Evolutionary conservation across 2,329 filamentous ascomycete genomes (phyloP), one percentile per base, ranked within the genome.

Genomic region (Pseudogymnoascus sp.): DNA sequence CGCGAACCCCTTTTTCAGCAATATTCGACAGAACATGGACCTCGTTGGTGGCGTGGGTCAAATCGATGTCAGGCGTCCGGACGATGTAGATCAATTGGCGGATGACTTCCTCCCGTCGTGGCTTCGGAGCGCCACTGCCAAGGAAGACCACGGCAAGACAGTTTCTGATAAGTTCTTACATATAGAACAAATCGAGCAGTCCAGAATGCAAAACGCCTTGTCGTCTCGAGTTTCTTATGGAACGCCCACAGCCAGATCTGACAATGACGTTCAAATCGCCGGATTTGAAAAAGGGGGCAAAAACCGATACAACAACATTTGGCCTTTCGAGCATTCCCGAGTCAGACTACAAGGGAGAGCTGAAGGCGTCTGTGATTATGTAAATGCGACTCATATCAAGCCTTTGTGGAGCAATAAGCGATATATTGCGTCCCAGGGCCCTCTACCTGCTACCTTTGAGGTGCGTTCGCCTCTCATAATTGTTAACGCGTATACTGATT

Each of bases 291-390:
- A 97, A 74, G 95, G 95, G 6, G 86, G 82, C 16, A 97, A 97
- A 79, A 99, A 99, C 70, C 85, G 95, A 7, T 99, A 99, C 79
- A 97, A 97, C 78, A 96, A 97, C 69, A 97, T 97, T 63, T 88
- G 96, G 77, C 95, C 95, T 0, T 99, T 96, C 73, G 93, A 97
- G 72, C 95, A 99, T 75, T 88, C 91, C 2, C 82, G 95, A 64
- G 95, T 99, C 62, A 91, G 85, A 68, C 77, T 99, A 56, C 82
- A 89, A 67, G 84, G 85, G 43, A 84, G 88, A 37, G 78, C 83
- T 0, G 78, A 82, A 1, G 88, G 87, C 11, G 82, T 80, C 21
- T 96, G 93, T 74, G 95, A 99, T 74, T 99, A 99, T 71, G 87
- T 99, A 76, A 99, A 99, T 72, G 95, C 93, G 16, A 97, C 90